Conservation (phyloP, 768 basidiomycete genomes). For the Xanthoconium stramineum region DNA sequence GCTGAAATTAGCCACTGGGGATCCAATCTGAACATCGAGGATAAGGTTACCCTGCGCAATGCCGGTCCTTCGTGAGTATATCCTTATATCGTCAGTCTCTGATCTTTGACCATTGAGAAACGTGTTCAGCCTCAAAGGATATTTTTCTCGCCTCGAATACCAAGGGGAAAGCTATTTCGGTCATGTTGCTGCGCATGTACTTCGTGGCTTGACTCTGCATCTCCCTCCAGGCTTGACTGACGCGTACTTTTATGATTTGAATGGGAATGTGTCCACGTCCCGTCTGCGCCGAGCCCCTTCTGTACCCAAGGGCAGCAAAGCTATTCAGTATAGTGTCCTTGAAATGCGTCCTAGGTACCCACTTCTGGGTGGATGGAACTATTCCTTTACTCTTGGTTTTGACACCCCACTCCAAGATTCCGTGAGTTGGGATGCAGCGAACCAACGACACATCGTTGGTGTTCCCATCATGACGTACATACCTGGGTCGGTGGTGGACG, state of each 20-base stretch:
- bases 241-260: conserved; percentile 86
- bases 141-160: conserved; percentile 90
- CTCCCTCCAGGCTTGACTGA: conserved; percentile 81
- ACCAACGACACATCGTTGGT: conserved; percentile 66
- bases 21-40: conserved; percentile 88
- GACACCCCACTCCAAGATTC: conserved; percentile 82
- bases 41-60: conserved; percentile 82
- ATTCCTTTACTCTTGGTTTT: conserved; percentile 91
- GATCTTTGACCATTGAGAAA: background rate
- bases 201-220: conserved; percentile 70
- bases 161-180: conserved; percentile 74
- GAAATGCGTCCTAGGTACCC: conserved; percentile 91
- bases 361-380: conserved; percentile 96
- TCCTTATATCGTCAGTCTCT: background rate
- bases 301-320: conserved; percentile 51
- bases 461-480: conserved; percentile 85
- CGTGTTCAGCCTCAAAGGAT: conserved; percentile 78
- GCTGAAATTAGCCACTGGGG: conserved; percentile 99
- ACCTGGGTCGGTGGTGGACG: conserved; percentile 75
- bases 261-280: conserved; percentile 97
- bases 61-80: conserved; percentile 80
- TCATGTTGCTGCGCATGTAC: conserved; percentile 61
- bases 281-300: conserved; percentile 70
- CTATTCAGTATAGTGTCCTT: conserved; percentile 60
- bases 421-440: conserved; percentile 58